Evolutionary conservation across 176 grass and related monocot genomes (phyloP).

Genomic region (Bromus sterilis): DNA sequence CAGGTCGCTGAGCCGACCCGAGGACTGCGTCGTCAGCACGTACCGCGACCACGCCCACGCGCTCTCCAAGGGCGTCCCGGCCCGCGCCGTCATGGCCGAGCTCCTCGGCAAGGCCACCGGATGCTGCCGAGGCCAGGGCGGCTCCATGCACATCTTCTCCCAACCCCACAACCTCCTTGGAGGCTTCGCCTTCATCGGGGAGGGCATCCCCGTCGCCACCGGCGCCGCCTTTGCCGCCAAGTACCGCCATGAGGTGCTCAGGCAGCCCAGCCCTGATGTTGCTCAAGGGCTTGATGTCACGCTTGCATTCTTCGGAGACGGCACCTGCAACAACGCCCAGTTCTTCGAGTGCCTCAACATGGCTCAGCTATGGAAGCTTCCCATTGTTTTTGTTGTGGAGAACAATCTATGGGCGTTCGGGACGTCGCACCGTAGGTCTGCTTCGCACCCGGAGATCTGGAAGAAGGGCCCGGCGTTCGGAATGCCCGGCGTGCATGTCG

Average conservation of each 20-base stretch:
- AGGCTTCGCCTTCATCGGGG: slow-evolving; percentile 86
- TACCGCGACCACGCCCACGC: slow-evolving; percentile 90
- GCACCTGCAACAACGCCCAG: slow-evolving; percentile 85
- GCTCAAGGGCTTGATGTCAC: slow-evolving; percentile 89
- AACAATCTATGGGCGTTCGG: slow-evolving; percentile 89
- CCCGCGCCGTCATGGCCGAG: slow-evolving; percentile 74
- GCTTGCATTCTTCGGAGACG: slow-evolving; percentile 84
- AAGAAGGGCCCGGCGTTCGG: slow-evolving; percentile 88
- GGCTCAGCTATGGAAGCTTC: slow-evolving; percentile 95
- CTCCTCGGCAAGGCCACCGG: slow-evolving; percentile 87
- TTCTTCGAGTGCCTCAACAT: slow-evolving; percentile 98
- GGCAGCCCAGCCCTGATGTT: slow-evolving; percentile 61
- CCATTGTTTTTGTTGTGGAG: slow-evolving; percentile 96
- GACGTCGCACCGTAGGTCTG: slow-evolving; percentile 74
- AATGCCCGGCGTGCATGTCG: slow-evolving; percentile 79
- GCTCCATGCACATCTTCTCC: slow-evolving; percentile 98
- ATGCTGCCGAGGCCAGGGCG: slow-evolving; percentile 85
- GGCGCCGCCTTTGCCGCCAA: slow-evolving; percentile 86
- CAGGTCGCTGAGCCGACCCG: slow-evolving; percentile 53
- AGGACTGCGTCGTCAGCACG: slow-evolving; percentile 82
- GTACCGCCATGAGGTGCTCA: slow-evolving; percentile 89
- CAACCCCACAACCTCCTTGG: slow-evolving; percentile 67
- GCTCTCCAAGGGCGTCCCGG: slow-evolving; percentile 71
- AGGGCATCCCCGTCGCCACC: slow-evolving; percentile 85
- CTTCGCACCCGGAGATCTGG: slow-evolving; percentile 77